Evolutionary conservation across 2,329 filamentous ascomycete genomes (phyloP).

Genomic region (Colletotrichum falcatum): DNA sequence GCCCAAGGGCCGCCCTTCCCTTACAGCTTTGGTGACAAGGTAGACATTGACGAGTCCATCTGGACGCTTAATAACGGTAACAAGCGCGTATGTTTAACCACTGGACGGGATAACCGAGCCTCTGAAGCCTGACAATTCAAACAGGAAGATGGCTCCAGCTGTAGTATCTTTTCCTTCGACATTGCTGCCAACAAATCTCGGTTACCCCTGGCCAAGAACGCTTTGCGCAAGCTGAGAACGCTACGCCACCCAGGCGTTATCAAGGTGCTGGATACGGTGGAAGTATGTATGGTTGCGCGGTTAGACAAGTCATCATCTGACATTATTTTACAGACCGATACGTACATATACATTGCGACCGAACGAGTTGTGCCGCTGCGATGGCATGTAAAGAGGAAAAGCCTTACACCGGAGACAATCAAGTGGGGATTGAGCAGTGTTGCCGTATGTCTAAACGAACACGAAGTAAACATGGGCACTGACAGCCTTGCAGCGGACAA

Average conservation of each 20-base stretch:
- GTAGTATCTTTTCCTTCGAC: constrained; percentile 98
- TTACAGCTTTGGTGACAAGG: constrained; percentile 91
- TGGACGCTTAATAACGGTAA: constrained; percentile 98
- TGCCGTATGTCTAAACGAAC: constrained; percentile 66
- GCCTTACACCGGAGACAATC: constrained; percentile 88
- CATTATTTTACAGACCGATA: constrained; percentile 76
- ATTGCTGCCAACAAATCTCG: constrained; percentile 82
- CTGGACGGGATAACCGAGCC: not conserved
- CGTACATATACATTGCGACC: constrained; percentile 95
- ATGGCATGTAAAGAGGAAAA: constrained; percentile 92
- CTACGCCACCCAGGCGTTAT: constrained; percentile 94
- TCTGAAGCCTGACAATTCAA: constrained; percentile 1
- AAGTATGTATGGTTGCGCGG: constrained; percentile 65
- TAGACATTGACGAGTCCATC: constrained; percentile 92
- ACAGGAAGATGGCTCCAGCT: constrained; percentile 92
- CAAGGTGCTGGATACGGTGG: constrained; percentile 92
- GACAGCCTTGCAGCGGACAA: constrained; percentile 71
- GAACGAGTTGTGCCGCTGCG: constrained; percentile 87
- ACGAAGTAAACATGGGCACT: not conserved
- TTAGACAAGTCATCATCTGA: constrained; percentile 42
- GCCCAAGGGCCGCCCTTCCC: constrained; percentile 94
- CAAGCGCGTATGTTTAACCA: constrained; percentile 73
- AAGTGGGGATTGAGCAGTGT: constrained; percentile 96
- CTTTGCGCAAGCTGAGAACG: constrained; percentile 91
- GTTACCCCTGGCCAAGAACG: constrained; percentile 90